Evolutionary conservation across 495 filamentous ascomycete genomes (phyloP).

Genomic region (Chaetomium cochliodes): DNA sequence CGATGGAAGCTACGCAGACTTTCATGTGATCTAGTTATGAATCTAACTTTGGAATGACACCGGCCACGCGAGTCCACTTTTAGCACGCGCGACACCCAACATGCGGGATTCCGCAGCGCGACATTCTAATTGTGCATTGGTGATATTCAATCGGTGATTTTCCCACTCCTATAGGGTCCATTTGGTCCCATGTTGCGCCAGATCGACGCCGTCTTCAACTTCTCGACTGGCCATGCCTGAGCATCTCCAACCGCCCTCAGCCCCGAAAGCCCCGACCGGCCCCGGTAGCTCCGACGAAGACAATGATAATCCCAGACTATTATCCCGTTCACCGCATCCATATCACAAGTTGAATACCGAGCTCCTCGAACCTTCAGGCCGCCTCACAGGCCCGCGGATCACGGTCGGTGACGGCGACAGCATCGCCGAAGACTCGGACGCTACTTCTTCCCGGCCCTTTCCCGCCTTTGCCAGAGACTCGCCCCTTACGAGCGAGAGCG

Average conservation of each 20-base stretch:
- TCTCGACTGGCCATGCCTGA: conserved; percentile 38
- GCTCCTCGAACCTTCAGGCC: conserved; percentile 46
- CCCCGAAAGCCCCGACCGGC: conserved; percentile 18
- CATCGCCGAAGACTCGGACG: not conserved
- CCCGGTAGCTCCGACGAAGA: conserved; percentile 26
- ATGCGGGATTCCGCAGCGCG: not conserved
- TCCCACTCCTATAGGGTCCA: not conserved
- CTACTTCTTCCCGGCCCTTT: not conserved
- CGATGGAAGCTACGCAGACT: conserved; percentile 2
- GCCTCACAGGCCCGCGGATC: conserved; percentile 23
- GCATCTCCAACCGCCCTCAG: conserved; percentile 37
- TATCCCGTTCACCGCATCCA: conserved; percentile 75
- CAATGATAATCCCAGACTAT: conserved; percentile 44
- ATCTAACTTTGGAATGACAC: not conserved
- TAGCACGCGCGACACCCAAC: not conserved
- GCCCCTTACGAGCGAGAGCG: conserved; percentile 74
- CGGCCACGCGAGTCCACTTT: not conserved
- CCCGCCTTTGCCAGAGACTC: conserved; percentile 43
- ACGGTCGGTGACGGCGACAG: not conserved
- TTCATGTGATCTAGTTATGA: conserved; percentile 7
- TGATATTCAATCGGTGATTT: not conserved
- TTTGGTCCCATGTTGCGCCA: conserved; percentile 21
- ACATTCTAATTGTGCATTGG: not conserved
- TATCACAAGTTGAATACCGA: conserved; percentile 61
- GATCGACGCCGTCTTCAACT: not conserved